Conservation (phyloP, 208 protist genomes). For the Willaertia magna region DNA sequence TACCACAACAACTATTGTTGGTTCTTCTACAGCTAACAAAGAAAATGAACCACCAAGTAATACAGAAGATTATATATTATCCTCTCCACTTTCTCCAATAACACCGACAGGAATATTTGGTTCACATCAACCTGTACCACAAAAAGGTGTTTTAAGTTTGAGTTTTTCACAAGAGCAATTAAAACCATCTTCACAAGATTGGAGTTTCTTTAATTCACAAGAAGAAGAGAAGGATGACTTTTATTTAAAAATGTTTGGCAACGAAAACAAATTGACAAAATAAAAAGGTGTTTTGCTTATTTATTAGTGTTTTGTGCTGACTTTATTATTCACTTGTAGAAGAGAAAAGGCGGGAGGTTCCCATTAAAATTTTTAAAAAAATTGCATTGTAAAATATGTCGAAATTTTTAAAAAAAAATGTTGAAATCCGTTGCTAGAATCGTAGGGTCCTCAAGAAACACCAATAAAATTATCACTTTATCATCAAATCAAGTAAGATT, state of each 20-base stretch:
- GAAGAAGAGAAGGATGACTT: neutral
- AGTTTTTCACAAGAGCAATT: neutral
- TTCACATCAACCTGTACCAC: neutral
- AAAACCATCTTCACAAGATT: neutral
- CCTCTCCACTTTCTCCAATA: neutral
- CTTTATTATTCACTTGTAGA: too few species aligned
- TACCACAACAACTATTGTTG: neutral
- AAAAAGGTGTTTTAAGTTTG: neutral
- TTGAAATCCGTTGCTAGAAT: neutral
- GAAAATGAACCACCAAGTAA: too few species aligned
- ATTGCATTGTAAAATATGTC: neutral
- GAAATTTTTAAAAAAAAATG: neutral
- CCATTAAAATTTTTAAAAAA: too few species aligned
- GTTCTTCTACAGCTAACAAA: too few species aligned
- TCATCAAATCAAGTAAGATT: neutral
- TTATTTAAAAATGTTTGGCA: neutral
- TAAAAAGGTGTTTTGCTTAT: too few species aligned
- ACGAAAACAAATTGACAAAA: too few species aligned
- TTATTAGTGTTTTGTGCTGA: too few species aligned
- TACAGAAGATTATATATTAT: neutral
- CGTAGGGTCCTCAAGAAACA: neutral
- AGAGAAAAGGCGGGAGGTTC: too few species aligned
- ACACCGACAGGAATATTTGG: neutral
- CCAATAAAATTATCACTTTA: neutral
- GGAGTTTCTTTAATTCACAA: neutral